These are phyloP conservation scores for Xylaria sp. DNA, from an alignment of 2,329 filamentous ascomycete species.

Conservation along the genomic window DNA sequence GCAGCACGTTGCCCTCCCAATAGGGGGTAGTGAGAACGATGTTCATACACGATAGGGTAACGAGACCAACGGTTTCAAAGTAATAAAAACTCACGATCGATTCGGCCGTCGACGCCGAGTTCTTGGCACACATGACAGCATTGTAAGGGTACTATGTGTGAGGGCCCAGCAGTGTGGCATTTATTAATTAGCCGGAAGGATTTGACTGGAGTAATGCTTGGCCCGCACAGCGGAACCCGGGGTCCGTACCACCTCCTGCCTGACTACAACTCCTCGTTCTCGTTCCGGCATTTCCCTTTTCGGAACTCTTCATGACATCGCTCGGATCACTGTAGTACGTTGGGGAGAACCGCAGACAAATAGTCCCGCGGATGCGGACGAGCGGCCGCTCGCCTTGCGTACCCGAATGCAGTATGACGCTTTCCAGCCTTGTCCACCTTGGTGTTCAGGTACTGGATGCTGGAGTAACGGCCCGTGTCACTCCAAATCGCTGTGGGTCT, in stretches of 20 bases:
- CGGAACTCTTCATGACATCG: constrained; percentile 9
- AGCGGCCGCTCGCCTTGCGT: constrained; percentile 2
- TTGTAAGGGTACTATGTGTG: constrained; percentile 12
- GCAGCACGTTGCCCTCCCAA: not conserved
- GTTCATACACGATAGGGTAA: not conserved
- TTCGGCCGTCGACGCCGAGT: not conserved
- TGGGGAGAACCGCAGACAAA: constrained; percentile 3
- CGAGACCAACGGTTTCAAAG: not conserved
- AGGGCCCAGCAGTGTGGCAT: constrained; percentile 9
- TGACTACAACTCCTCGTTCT: constrained; percentile 19
- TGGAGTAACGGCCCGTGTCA: constrained; percentile 34
- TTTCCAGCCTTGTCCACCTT: constrained; percentile 23
- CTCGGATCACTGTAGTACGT: not conserved
- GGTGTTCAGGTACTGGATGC: constrained; percentile 9
- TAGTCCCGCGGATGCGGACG: constrained; percentile 20
- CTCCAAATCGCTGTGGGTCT: constrained; percentile 26
- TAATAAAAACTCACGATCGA: constrained; percentile 2
- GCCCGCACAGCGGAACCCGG: constrained; percentile 27
- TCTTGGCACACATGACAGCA: constrained; percentile 4
- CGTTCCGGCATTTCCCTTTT: constrained; percentile 36
- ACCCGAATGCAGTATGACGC: constrained; percentile 12
- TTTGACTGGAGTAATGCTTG: constrained; percentile 25
- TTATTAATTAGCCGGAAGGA: constrained; percentile 25
- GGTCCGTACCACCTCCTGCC: constrained; percentile 24
- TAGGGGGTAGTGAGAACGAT: not conserved